Percentiles rank a stretch among this genome's conserved stretches.
phyloP scores from a whole-genome alignment of 78 protist genomes.

The Protostelium mycophagum region DNA sequence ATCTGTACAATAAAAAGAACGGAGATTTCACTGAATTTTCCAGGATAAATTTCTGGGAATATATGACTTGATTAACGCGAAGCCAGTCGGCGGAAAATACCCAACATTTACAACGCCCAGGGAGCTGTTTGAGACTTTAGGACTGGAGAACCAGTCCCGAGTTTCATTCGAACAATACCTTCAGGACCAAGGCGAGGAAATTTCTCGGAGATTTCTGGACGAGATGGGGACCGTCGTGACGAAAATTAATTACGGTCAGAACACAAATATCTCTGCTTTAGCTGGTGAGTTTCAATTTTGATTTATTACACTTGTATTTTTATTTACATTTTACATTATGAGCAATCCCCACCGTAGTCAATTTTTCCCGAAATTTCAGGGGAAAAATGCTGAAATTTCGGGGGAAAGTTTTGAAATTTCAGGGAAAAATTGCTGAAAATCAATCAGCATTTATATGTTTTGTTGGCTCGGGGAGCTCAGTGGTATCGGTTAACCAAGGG shows the following conservation, averaged over 20 bases:
- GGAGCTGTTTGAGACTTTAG: not conserved
- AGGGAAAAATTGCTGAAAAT: not conserved
- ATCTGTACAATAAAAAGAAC: too few species aligned
- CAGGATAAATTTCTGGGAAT: not conserved
- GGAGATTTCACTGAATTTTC: not conserved
- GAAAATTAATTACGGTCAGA: not conserved
- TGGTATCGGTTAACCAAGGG: not conserved
- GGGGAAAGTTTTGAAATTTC: too few species aligned
- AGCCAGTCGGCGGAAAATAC: not conserved
- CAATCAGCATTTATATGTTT: not conserved
- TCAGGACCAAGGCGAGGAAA: not conserved
- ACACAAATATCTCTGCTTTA: not conserved
- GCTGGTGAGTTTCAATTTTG: not conserved
- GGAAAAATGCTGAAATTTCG: too few species aligned
- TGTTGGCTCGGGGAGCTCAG: not conserved
- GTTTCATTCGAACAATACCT: not conserved
- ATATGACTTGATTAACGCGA: not conserved
- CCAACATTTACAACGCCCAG: not conserved
- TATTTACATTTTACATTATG: too few species aligned
- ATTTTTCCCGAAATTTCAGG: too few species aligned
- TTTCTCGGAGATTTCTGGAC: not conserved
- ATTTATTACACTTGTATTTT: too few species aligned
- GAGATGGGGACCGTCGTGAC: not conserved
- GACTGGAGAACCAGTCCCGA: not conserved
- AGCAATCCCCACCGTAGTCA: too few species aligned